Evolutionary conservation across 768 basidiomycete species (phyloP).

Genomic region (Panaeolus papilionaceus): DNA sequence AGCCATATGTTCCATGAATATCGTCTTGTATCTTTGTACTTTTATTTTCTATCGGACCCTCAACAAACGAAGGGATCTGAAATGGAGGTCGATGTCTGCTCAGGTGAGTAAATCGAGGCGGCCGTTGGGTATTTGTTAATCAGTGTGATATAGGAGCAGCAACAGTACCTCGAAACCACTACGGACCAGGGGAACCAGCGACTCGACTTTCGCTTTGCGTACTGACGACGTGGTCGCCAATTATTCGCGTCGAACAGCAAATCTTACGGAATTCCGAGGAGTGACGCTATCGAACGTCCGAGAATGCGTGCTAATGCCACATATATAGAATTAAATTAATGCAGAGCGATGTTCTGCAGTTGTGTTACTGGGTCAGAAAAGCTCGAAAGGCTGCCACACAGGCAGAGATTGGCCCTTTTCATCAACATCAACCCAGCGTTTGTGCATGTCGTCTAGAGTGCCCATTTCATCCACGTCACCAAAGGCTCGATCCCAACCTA

Average conservation of each 20-base stretch:
- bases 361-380: conserved; percentile 41
- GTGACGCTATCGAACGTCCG: neutral
- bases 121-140: neutral
- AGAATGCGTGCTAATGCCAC: neutral
- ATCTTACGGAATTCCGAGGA: neutral
- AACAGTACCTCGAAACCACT: conserved; percentile 65
- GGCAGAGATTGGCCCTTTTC: conserved; percentile 59
- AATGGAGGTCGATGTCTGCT: conserved; percentile 56
- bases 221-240: conserved; percentile 37
- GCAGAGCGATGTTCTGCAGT: conserved; percentile 2
- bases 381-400: conserved; percentile 63
- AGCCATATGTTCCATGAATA: conserved; percentile 58
- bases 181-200: conserved; percentile 64
- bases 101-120: conserved; percentile 41
- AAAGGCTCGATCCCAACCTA: conserved; percentile 72
- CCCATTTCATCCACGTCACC: conserved; percentile 56
- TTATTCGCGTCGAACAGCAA: conserved; percentile 5
- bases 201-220: conserved; percentile 68
- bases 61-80: conserved; percentile 53
- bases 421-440: conserved; percentile 74
- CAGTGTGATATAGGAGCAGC: conserved; percentile 48
- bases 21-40: conserved; percentile 54
- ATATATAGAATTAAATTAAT: conserved; percentile 12
- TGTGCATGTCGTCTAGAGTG: conserved; percentile 47
- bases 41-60: conserved; percentile 61